Percentiles rank a stretch among this genome's conserved stretches.
Evolutionary conservation across 73 alveolate genomes (phyloP).

Genomic region (Tetrahymena borealis): DNA sequence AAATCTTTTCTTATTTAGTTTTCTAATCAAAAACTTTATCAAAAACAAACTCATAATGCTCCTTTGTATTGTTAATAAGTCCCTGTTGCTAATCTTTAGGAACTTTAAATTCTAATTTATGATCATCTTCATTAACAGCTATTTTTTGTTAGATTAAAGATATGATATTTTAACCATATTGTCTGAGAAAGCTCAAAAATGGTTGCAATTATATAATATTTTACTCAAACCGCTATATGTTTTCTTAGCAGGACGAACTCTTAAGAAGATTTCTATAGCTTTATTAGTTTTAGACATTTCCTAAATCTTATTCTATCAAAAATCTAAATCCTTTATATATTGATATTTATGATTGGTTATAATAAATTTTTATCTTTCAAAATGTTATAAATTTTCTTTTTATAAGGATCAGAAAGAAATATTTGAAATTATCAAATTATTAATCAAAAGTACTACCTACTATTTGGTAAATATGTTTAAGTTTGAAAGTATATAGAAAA

Average conservation of each 20-base stretch:
- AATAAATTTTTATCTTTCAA: neutral
- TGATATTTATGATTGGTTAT: neutral
- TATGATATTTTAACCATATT: no score
- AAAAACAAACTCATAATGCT: conserved; percentile 16
- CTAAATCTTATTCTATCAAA: neutral
- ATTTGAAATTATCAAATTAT: neutral
- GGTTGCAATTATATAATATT: no score
- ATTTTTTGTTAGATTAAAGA: no score
- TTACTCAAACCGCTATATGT: conserved; percentile 37
- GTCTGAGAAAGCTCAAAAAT: conserved; percentile 38
- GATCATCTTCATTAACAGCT: conserved; percentile 73
- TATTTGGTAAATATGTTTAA: no score
- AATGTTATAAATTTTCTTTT: neutral
- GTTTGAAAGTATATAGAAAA: neutral
- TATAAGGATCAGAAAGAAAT: neutral
- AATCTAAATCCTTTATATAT: neutral
- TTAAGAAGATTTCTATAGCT: conserved; percentile 59
- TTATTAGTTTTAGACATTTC: neutral
- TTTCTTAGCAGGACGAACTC: conserved; percentile 65
- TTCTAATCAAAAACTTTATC: conserved; percentile 49
- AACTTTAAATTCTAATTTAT: conserved; percentile 68
- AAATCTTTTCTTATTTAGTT: conserved; percentile 79
- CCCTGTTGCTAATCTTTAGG: conserved; percentile 76
- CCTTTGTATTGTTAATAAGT: conserved; percentile 50
- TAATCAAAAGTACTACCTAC: neutral